Base-by-base conservation (phyloP, 2,329 filamentous ascomycete species). In the Colletotrichum sp. region DNA sequence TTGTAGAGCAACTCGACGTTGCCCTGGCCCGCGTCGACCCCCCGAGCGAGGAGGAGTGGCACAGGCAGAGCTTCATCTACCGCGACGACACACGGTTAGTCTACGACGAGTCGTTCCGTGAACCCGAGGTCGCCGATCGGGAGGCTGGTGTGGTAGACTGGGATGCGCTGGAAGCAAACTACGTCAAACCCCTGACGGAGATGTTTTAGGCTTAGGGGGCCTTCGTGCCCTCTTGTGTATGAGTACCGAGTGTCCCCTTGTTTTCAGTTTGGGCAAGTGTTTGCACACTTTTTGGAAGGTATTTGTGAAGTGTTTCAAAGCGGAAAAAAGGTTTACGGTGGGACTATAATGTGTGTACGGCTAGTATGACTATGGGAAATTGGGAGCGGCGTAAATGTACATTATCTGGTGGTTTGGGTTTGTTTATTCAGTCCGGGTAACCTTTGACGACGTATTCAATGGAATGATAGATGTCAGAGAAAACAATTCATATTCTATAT, bases 141-240 rank as follows among this genome's bases (percentile, higher is more conserved):
- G 38, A 65, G 21, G 66, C 67, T 16, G 77, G 76, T 5, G 73
- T 72, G 30, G 76, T 78, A 18, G 73, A 78, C 70, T 76, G 75
- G 77, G 66, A 68, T 48, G 76, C 76, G 32, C 60, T 78, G 77
- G 72, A 77, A 72, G 74, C 71, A 60, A 78, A 77, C 70, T 78
- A 78, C 58, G 72, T 43, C 55, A 63, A 21, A 34, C 64, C 73
- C 15, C 63, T 69, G 36, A 28, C 18, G 8, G 72, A 68, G 26
- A 70, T 64, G 66, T 71, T 61, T 28, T 65, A 63, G 67, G 36
- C 55, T 34, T 68, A 48, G 18, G n/a, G 13, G 58, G 16, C 7
- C 18, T 21, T 63, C 9, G 36, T 28, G 18, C n/a, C 16, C 64
- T 10, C 38, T 16, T 52, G 15, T 70, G 58, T 60, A 74, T n/a